phyloP scores from a whole-genome alignment of 148 eudicot genomes.

The Nyssa sinensis region DNA sequence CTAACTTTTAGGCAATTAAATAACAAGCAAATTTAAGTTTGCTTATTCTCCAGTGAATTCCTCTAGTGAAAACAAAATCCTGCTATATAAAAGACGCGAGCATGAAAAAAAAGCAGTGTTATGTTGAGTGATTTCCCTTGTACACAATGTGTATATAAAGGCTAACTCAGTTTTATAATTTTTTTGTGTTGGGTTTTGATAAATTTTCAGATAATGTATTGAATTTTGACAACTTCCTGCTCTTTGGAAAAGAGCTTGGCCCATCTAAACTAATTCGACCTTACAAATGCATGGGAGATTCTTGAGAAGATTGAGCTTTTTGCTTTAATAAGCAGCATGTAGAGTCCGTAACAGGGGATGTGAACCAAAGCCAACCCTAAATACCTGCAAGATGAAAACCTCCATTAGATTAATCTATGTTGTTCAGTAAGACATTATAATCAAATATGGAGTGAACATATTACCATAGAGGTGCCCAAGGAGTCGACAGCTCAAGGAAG shows the following conservation, averaged over 20 bases:
- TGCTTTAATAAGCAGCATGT: conserved; percentile 51
- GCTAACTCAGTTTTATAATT: no score
- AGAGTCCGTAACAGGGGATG: conserved; percentile 70
- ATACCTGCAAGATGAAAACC: conserved; percentile 48
- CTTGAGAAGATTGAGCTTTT: conserved; percentile 48
- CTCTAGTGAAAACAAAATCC: conserved; percentile 3
- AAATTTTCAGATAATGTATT: not conserved
- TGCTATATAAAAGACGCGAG: conserved; percentile 21
- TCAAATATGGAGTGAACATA: not conserved
- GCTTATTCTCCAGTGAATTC: conserved; percentile 33
- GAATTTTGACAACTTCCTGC: not conserved
- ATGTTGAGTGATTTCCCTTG: not conserved
- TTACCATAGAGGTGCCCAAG: conserved; percentile 89
- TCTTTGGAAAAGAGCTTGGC: not conserved
- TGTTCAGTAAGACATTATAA: not conserved
- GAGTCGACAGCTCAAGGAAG: conserved; percentile 78
- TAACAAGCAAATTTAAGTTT: conserved; percentile 14
- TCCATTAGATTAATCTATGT: not conserved
- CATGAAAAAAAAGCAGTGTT: not conserved
- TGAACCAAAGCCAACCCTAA: conserved; percentile 61
- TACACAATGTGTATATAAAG: not conserved
- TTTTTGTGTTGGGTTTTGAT: not conserved
- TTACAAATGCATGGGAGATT: conserved; percentile 48
- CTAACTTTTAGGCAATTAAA: not conserved
- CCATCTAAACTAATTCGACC: conserved; percentile 29